Base-by-base conservation (phyloP, 23 red algal species). In the Gracilariopsis chorda region DNA sequence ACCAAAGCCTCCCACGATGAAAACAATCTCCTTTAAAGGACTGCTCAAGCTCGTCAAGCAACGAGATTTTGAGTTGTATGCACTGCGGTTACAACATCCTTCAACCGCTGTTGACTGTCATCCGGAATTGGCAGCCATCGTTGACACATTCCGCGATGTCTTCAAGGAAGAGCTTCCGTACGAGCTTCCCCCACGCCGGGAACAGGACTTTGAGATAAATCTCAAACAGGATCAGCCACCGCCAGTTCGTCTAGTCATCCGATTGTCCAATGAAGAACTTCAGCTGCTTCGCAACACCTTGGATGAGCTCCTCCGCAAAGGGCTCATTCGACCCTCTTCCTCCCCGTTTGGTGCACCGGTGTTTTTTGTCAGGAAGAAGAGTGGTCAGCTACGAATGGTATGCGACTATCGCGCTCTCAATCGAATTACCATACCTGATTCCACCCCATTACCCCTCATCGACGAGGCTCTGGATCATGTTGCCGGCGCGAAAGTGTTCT, bases 271-370 rank as follows among this genome's bases (percentile, higher is more conserved):
- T 25, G 62, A 65, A 14, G 53, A 62, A 19, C 0, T 83, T 19
- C 21, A 37, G 17, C 51, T 68, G 17, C 41, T 85, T 42, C 27
- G 3, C 12, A 67, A 29, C 16, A 55, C 65, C 25, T 24, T 85
- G n/a, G 11, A 85, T 48, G 52, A 68, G 0, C 13, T 68, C n/a
- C 29, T 70, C 11, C 40, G 69, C 17, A 58, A 49, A 0, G 81
- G 59, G 23, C 69, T 85, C 23, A 85, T 85, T 1, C 30, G 81
- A 8, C 81, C 81, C 19, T 47, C 57, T 65, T 48, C 35, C 39
- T 68, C 57, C 62, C 60, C 59, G 0, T 69, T 0, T 55, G 36
- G 81, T 44, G 62, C 43, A 10, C 44, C 45, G 3, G 42, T 70
- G 39, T 42, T 85, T 3, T 85, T 68, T 25, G 59, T 60, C 16